phyloP scores from a whole-genome alignment of 176 grass and related monocot genomes.

The Lolium multiflorum region DNA sequence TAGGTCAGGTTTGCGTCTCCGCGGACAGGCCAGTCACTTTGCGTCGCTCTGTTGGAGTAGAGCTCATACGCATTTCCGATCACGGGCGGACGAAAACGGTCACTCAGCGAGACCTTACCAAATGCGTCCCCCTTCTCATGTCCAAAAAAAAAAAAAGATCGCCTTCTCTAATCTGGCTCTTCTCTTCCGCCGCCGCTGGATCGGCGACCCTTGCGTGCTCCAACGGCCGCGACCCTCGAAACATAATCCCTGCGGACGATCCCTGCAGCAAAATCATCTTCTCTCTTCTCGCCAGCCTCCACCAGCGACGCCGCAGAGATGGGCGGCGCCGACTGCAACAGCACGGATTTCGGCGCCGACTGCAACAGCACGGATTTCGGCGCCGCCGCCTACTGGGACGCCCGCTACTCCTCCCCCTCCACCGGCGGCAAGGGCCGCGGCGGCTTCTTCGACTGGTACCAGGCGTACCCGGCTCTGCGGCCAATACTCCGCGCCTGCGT shows the following conservation, averaged over 20 bases:
- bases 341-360: too few relatives aligned
- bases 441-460: conserved; percentile 91
- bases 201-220: conserved; percentile 10
- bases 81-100: too few relatives aligned
- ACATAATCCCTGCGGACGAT: too few relatives aligned
- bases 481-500: conserved; percentile 70
- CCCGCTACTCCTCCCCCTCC: conserved; percentile 54
- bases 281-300: background rate
- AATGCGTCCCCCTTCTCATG: too few relatives aligned
- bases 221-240: background rate
- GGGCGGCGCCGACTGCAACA: conserved; percentile 47
- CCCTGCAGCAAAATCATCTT: background rate
- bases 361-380: conserved; percentile 80
- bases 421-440: conserved; percentile 45
- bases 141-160: background rate
- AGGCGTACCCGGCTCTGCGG: conserved; percentile 75
- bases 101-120: too few relatives aligned
- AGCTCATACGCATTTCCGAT: too few relatives aligned
- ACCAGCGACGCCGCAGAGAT: conserved; percentile 25
- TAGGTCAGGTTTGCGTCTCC: too few relatives aligned
- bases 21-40: too few relatives aligned
- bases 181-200: background rate
- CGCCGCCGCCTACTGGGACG: conserved; percentile 79
- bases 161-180: background rate
- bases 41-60: too few relatives aligned